Conservation (phyloP, 2,329 filamentous ascomycete genomes). For the Trichophyton mentagrophytes region DNA sequence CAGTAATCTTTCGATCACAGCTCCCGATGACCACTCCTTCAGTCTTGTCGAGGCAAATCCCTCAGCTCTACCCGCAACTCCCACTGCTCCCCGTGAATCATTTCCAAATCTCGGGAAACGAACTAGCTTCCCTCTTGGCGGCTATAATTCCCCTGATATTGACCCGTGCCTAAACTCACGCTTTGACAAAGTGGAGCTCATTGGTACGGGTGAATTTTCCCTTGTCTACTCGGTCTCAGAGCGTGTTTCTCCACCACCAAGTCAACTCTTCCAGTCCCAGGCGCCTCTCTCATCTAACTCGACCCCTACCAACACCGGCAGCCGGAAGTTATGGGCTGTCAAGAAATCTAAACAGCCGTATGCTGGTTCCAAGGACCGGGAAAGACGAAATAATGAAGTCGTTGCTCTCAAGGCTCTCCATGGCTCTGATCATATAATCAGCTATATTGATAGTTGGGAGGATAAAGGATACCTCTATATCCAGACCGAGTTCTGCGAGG, state of each 20-base stretch:
- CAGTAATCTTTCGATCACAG: constrained; percentile 71
- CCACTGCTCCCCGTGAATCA: constrained; percentile 53
- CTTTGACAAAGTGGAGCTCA: constrained; percentile 67
- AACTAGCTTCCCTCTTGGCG: constrained; percentile 57
- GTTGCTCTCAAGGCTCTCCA: constrained; percentile 62
- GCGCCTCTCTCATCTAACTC: constrained; percentile 28
- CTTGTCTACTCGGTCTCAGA: constrained; percentile 52
- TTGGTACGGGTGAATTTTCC: constrained; percentile 87
- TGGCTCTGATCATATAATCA: constrained; percentile 71
- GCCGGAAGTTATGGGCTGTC: constrained; percentile 65
- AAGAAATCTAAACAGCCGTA: constrained; percentile 83
- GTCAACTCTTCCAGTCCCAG: constrained; percentile 13
- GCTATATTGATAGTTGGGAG: constrained; percentile 81
- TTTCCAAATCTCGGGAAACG: constrained; percentile 47
- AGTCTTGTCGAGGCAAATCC: constrained; percentile 31
- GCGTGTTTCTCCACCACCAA: constrained; percentile 7
- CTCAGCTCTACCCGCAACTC: constrained; percentile 60
- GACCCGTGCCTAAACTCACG: constrained; percentile 61
- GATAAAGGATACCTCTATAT: constrained; percentile 78
- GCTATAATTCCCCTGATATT: constrained; percentile 56
- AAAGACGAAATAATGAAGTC: constrained; percentile 73
- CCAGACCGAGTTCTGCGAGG: constrained; percentile 92
- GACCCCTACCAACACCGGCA: constrained; percentile 38
- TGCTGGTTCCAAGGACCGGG: constrained; percentile 64
- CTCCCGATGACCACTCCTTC: constrained; percentile 35